These are phyloP conservation scores for Pseudopyrenochaeta lycopersici DNA, from an alignment of 2,329 filamentous ascomycete genomes.

Conservation along the genomic window DNA sequence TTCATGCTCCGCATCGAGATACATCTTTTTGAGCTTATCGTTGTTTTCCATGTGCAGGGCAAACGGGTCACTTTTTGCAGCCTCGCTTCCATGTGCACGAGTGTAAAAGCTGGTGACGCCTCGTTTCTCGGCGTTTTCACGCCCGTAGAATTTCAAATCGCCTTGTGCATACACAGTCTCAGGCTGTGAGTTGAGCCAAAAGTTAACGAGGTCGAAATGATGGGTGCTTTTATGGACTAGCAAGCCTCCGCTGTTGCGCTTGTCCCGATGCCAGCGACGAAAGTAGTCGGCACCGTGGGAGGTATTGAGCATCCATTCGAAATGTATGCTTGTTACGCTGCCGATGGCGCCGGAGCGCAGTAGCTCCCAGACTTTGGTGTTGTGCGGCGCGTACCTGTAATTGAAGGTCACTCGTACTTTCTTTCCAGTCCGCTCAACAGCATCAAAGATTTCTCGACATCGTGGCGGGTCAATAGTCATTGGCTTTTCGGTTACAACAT, in stretches of 20 bases:
- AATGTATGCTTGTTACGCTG: slow-evolving; percentile 65
- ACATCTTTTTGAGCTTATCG: slow-evolving; percentile 65
- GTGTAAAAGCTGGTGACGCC: slow-evolving; percentile 63
- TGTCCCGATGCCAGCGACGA: slow-evolving; percentile 70
- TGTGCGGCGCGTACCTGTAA: slow-evolving; percentile 72
- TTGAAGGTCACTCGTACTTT: slow-evolving; percentile 69
- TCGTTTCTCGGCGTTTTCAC: slow-evolving; percentile 67
- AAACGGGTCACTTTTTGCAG: slow-evolving; percentile 65
- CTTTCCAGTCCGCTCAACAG: slow-evolving; percentile 60
- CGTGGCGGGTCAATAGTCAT: slow-evolving; percentile 69
- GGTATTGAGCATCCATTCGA: slow-evolving; percentile 71
- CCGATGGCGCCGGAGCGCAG: slow-evolving; percentile 65
- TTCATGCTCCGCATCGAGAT: slow-evolving; percentile 70
- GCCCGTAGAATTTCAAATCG: slow-evolving; percentile 68
- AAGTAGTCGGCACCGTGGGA: slow-evolving; percentile 71
- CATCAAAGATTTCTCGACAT: slow-evolving; percentile 64
- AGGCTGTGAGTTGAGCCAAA: slow-evolving; percentile 67
- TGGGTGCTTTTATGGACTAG: slow-evolving; percentile 71
- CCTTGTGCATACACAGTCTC: slow-evolving; percentile 67
- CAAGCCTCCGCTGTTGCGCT: slow-evolving; percentile 67
- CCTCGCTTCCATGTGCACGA: slow-evolving; percentile 61
- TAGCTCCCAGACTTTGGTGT: slow-evolving; percentile 67
- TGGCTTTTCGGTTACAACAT: slow-evolving; percentile 71
- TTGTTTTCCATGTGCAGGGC: slow-evolving; percentile 65
- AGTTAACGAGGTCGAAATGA: slow-evolving; percentile 71